Base-by-base conservation (phyloP, 2,329 filamentous ascomycete species). In the Aspergillus ruber region DNA sequence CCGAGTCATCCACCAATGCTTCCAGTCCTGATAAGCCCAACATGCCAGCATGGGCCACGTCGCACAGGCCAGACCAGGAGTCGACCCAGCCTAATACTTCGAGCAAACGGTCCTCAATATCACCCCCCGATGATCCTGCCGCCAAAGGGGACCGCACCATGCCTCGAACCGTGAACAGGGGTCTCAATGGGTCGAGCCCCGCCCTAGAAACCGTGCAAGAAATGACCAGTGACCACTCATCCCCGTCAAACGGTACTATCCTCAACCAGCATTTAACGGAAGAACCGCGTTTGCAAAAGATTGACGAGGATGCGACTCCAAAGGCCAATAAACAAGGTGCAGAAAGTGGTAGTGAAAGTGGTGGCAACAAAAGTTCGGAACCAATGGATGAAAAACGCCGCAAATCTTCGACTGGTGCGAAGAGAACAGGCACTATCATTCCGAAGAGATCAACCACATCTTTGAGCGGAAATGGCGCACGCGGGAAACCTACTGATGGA, bases 161-260 rank as follows among this genome's bases (percentile, higher is more conserved):
- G 21, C 52, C 56, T 41, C 80, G 70, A 73, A 78, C 62, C 81
- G 82, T 61, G 15, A 77, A 75, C 29, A 77, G 83, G 55, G 80
- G 78, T 50, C 74, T 77, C 45, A 82, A 76, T 62, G 79, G 76
- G 48, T 79, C 77, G 44, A 78, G 74, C 32, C 77, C 84, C 43
- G 81, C 81, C 42, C 73, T 96, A 48, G 91, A 95, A 70, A 96
- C 93, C 0, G 91, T 97, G 13, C 86, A 95, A 64, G 91, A 96
- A 74, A 65, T 63, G 59, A 84, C 86, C 46, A 93, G 88, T 70
- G 80, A 88, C 50, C 83, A 85, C 39, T 83, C 82, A 43, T 87
- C 86, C 1, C 86, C 88, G 12, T 74, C 72, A 12, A 72, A 60
- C 39, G 64, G 68, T 18, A 66, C 58, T 12, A 50, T 58, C 68